These are phyloP conservation scores for Globisporangium radiosum DNA, from an alignment of 352 stramenopile species.

Conservation along the genomic window DNA sequence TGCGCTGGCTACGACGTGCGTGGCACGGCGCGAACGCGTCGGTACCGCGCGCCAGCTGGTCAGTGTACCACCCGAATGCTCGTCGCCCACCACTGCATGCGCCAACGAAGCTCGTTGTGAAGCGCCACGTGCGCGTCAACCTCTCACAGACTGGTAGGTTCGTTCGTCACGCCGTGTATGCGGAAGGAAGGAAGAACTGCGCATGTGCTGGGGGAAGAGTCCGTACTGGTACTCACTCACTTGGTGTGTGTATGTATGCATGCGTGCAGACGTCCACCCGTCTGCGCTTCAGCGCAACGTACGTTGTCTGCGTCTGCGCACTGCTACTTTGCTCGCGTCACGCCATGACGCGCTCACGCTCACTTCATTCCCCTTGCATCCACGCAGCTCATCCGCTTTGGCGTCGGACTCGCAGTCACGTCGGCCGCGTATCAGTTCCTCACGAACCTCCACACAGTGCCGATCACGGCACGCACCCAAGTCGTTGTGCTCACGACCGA, in stretches of 20 bases:
- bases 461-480: slow-evolving; percentile 57
- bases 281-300: slow-evolving; percentile 40
- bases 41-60: slow-evolving; percentile 42
- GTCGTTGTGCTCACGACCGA: slow-evolving; percentile 59
- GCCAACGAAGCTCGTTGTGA: slow-evolving; percentile 27
- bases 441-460: slow-evolving; percentile 60
- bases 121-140: slow-evolving; percentile 25
- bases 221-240: too few relatives aligned
- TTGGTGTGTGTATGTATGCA: not conserved
- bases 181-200: too few relatives aligned
- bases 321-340: not conserved
- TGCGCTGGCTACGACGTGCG: slow-evolving; percentile 27
- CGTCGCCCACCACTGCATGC: slow-evolving; percentile 22
- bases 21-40: slow-evolving; percentile 7
- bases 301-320: not conserved
- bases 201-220: too few relatives aligned
- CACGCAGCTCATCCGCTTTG: slow-evolving; percentile 33
- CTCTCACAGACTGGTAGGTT: slow-evolving; percentile 35
- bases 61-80: slow-evolving; percentile 32
- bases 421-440: slow-evolving; percentile 61
- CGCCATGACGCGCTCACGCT: not conserved
- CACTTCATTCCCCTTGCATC: not conserved
- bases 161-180: too few relatives aligned
- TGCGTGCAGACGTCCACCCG: slow-evolving; percentile 10
- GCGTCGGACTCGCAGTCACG: slow-evolving; percentile 25